Evolutionary conservation across 257 asterid genomes (phyloP).

Genomic region (Solanum pimpinellifolium): DNA sequence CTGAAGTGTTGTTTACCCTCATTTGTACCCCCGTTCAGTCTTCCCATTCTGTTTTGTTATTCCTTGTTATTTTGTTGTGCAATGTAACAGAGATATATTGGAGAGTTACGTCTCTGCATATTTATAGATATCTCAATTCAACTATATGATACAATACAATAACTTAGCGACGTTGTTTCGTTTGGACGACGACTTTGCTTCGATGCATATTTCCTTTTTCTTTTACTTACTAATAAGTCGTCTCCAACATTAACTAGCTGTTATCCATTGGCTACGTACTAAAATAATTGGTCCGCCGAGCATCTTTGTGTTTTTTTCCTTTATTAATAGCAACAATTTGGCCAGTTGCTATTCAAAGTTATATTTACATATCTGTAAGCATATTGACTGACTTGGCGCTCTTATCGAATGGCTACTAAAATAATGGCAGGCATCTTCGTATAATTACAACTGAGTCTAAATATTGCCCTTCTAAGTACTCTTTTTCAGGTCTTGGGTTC

Average conservation of each 20-base stretch:
- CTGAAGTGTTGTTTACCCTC: slow-evolving; percentile 13
- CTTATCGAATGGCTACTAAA: background rate
- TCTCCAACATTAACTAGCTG: background rate
- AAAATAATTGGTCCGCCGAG: background rate
- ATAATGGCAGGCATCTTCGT: background rate
- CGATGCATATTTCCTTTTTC: background rate
- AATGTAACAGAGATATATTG: too few relatives aligned
- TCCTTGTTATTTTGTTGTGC: background rate
- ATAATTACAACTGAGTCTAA: background rate
- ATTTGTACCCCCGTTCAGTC: background rate
- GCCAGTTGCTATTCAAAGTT: background rate
- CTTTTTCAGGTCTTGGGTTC: too few relatives aligned
- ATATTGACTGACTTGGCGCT: background rate
- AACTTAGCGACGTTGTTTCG: background rate
- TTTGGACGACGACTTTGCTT: background rate
- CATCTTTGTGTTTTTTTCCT: background rate
- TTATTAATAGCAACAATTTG: too few relatives aligned
- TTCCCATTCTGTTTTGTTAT: background rate
- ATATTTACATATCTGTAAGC: background rate
- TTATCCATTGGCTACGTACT: background rate
- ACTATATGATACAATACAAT: too few relatives aligned
- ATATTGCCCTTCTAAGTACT: too few relatives aligned
- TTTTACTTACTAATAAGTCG: background rate
- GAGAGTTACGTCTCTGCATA: too few relatives aligned
- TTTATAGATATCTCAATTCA: background rate